Percentiles rank a stretch among this genome's conserved stretches.
Evolutionary conservation across 2,329 filamentous ascomycete genomes (phyloP).

Genomic region (Pochonia chlamydosporia): DNA sequence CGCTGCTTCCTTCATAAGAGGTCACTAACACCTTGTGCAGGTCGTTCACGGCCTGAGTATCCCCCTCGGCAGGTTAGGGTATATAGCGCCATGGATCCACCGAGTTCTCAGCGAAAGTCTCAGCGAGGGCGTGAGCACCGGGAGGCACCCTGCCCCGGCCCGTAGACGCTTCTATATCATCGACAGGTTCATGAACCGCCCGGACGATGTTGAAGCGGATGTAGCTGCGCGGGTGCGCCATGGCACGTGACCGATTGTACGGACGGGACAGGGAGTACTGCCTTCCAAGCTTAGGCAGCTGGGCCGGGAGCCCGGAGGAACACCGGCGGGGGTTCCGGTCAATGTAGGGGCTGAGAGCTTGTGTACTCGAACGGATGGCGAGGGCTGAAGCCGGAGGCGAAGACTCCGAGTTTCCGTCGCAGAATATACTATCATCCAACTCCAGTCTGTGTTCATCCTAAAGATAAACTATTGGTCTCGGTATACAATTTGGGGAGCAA

Average conservation of each 20-base stretch:
- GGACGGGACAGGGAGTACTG: neutral
- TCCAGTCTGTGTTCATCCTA: no score
- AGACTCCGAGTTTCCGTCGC: no score
- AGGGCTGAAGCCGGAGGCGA: no score
- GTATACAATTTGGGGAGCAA: no score
- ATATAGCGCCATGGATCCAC: constrained; percentile 57
- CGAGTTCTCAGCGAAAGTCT: constrained; percentile 20
- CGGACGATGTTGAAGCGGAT: neutral
- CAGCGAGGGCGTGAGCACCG: constrained; percentile 1
- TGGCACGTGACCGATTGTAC: constrained; percentile 2
- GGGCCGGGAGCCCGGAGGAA: no score
- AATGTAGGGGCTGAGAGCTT: no score
- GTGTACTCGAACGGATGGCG: no score
- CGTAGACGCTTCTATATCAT: neutral
- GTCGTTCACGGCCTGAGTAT: constrained; percentile 79
- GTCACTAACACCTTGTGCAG: no score
- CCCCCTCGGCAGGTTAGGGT: constrained; percentile 63
- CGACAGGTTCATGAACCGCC: neutral
- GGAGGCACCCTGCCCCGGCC: neutral
- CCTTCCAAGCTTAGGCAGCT: constrained; percentile 4
- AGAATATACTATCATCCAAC: no score
- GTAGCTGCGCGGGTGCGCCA: constrained; percentile 4
- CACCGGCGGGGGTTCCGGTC: no score
- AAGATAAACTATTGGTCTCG: no score
- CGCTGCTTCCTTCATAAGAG: no score